phyloP scores from a whole-genome alignment of 768 basidiomycete genomes.

The Harrya chromipes region DNA sequence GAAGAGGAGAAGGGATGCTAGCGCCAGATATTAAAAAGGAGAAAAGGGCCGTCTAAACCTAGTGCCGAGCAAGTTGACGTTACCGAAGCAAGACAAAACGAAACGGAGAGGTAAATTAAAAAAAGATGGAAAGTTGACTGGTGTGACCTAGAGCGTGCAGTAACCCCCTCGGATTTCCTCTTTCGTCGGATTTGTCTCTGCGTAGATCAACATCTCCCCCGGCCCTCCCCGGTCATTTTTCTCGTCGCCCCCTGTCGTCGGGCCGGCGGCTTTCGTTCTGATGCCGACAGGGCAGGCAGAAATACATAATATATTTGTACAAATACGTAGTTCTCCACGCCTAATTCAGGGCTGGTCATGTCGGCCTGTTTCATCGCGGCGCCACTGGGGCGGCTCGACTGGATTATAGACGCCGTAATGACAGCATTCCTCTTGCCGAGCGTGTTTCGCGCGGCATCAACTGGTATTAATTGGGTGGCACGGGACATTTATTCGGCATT shows the following conservation, averaged over 20 bases:
- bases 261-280: conserved; percentile 35
- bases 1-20: conserved; percentile 1
- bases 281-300: conserved; percentile 22
- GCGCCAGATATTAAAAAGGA: conserved; percentile 25
- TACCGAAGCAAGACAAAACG: conserved; percentile 21
- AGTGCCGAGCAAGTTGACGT: conserved; percentile 24
- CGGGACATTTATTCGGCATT: conserved; percentile 18
- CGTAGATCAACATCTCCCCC: conserved; percentile 27
- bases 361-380: conserved; percentile 7
- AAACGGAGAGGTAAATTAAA: conserved; percentile 16
- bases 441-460: background rate
- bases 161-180: conserved; percentile 5
- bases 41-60: conserved; percentile 30
- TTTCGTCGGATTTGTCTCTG: conserved; percentile 18
- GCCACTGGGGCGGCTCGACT: too few species aligned
- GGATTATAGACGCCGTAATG: background rate
- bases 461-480: background rate
- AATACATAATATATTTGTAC: conserved; percentile 2
- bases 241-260: conserved; percentile 19
- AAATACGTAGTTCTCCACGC: background rate
- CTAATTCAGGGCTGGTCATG: conserved; percentile 2
- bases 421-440: conserved; percentile 1
- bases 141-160: background rate
- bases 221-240: conserved; percentile 27
- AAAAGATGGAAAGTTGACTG: conserved; percentile 12